Evolutionary conservation across 352 stramenopile genomes (phyloP), one percentile per base, ranked within the genome.

Genomic region (Albugo laibachii): DNA sequence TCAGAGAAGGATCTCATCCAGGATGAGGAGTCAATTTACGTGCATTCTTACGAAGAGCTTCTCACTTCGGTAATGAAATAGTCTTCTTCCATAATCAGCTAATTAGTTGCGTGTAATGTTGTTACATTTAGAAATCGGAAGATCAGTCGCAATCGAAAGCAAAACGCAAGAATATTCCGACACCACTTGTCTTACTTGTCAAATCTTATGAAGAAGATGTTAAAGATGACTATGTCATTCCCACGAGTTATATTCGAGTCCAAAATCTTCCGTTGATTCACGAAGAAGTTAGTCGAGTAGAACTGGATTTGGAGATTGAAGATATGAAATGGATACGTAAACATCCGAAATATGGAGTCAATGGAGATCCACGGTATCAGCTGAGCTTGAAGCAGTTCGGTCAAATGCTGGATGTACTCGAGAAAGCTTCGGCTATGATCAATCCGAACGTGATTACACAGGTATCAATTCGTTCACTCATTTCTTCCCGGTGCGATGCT

Each of bases 321-420:
- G 82, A 94, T 42, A 81, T 93, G 63, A 66, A 83, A 46, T 95
- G 83, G 83, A 66, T 95, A 13, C 55, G 69, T 43, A 58, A 61
- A 11, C 81, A 94, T 41, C 70, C 76, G 0, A 82, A 83, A 41
- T 94, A 92, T 50, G 80, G 80, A 31, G 65, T 69, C 24, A 62
- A 87, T 35, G 77, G 73, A 41, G 74, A 86, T 53, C 81, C 75
- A 36, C 70, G 72, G 38, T 84, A 85, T 59, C 70, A 86, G 53
- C 15, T 89, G n/a, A 63, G 65, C 3, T 58, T 68, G 13, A 70
- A 74, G 48, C 62, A 50, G 35, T 69, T 93, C 37, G 73, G 61
- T 8, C 63, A 72, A 51, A 91, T 95, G 77, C 56, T 92, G n/a
- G 77, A 92, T 50, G 66, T 63, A n/a, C 55, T 93, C 21, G 80